Base-by-base conservation (phyloP, 2,329 filamentous ascomycete genomes). In the Alternaria sp. region DNA sequence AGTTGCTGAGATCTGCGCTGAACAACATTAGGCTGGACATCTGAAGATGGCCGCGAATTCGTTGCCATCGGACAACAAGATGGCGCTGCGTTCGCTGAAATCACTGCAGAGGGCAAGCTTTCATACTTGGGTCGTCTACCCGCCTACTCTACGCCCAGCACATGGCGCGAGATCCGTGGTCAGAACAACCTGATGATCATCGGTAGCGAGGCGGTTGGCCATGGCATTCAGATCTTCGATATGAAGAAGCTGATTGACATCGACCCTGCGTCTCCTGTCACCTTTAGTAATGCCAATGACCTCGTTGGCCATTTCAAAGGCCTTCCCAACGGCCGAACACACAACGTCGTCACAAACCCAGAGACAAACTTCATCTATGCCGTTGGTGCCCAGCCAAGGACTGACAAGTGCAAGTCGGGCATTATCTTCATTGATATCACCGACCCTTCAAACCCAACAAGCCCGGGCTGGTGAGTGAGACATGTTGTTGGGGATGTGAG, bases 161-260 rank as follows among this genome's bases (percentile, higher is more conserved):
- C 83, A 26, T 87, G 86, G 85, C 81, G 85, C 51, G 85, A 88
- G 75, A 87, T 87, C 63, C 78, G 82, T 18, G 78, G 73, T 4
- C 81, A 81, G 65, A 81, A 82, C 51, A 77, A 83, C 66, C 79
- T 81, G 63, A 78, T 82, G 73, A 77, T 83, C 63, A 82, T 84
- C 55, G 82, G 82, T 9, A 75, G 71, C 26, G 78, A 80, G 58
- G 78, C 78, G 45, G 60, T 55, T 59, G 71, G 81, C 68, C 87
- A 89, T 75, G 85, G 86, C 33, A 84, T 90, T 50, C 88, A 89
- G 76, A 84, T 89, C 76, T 90, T 90, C 71, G 88, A 90, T 76
- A 84, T 89, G 85, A 84, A 81, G 70, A 88, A 79, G 70, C 70
- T 80, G 14, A 69, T 80, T 20, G 68, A 61, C 18, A 58, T 80